Conservation (phyloP, 164 flowering plant genomes). For the Berberis thunbergii region DNA sequence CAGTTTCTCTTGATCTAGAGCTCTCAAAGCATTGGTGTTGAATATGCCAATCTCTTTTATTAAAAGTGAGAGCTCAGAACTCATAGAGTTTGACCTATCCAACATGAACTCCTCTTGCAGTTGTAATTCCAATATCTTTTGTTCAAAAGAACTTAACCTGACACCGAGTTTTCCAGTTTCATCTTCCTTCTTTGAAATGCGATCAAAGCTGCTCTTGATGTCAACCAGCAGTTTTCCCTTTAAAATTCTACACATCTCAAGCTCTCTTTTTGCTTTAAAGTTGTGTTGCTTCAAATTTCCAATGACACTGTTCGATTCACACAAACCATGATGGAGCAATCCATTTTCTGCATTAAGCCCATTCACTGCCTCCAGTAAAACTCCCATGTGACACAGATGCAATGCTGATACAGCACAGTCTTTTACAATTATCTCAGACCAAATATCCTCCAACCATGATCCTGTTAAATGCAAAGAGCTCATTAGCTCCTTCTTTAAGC, state of each 20-base stretch:
- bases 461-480: constrained; percentile 31
- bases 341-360: constrained; percentile 86
- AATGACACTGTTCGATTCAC: constrained; percentile 53
- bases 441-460: constrained; percentile 70
- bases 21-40: constrained; percentile 24
- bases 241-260: constrained; percentile 57
- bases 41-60: constrained; percentile 60
- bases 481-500: constrained; percentile 39
- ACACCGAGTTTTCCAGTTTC: constrained; percentile 48
- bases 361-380: constrained; percentile 66
- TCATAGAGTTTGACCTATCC: constrained; percentile 66
- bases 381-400: constrained; percentile 86
- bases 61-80: constrained; percentile 53
- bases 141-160: constrained; percentile 54
- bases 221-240: constrained; percentile 74
- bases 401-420: constrained; percentile 80
- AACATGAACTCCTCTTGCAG: constrained; percentile 75
- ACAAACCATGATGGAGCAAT: constrained; percentile 66
- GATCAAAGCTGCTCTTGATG: constrained; percentile 63
- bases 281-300: constrained; percentile 65
- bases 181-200: constrained; percentile 56
- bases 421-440: constrained; percentile 80
- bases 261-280: constrained; percentile 49
- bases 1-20: constrained; percentile 50
- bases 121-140: constrained; percentile 59